phyloP scores from a whole-genome alignment of 192 early-diverging fungal species.

The Coemansia brasiliensis region DNA sequence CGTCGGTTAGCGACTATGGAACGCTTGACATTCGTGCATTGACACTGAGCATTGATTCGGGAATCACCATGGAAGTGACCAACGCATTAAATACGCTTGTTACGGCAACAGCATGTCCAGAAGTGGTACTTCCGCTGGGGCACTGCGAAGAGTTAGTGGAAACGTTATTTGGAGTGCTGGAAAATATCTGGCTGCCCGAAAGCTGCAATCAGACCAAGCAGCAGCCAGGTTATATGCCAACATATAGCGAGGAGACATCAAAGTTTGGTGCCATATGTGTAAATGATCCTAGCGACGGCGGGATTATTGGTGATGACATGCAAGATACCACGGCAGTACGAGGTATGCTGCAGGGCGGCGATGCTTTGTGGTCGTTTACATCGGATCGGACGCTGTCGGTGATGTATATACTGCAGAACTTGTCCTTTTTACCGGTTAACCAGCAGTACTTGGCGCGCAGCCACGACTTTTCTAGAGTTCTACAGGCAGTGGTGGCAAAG shows the following conservation, averaged over 20 bases:
- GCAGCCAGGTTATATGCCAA: background rate
- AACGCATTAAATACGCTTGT: conserved; percentile 74
- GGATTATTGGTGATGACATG: conserved; percentile 40
- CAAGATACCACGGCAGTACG: conserved; percentile 39
- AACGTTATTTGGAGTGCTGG: conserved; percentile 61
- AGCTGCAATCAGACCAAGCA: background rate
- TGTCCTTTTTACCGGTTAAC: conserved; percentile 48
- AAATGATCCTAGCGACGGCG: conserved; percentile 22
- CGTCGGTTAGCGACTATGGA: conserved; percentile 54
- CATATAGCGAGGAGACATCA: conserved; percentile 35
- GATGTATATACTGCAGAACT: conserved; percentile 38
- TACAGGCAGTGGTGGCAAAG: conserved; percentile 16
- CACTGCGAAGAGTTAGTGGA: conserved; percentile 72
- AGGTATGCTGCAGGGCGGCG: conserved; percentile 37
- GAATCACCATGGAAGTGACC: conserved; percentile 70
- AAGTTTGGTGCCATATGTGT: conserved; percentile 21
- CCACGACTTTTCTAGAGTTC: conserved; percentile 34
- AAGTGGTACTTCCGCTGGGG: conserved; percentile 54
- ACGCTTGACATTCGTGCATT: conserved; percentile 73
- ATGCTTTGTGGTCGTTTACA: conserved; percentile 49
- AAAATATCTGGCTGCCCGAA: conserved; percentile 29
- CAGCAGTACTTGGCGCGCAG: conserved; percentile 38
- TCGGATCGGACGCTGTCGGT: conserved; percentile 49
- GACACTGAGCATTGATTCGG: conserved; percentile 76
- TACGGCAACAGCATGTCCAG: conserved; percentile 56